Percentiles rank a stretch among this genome's conserved stretches.
Conservation (phyloP, 2,329 filamentous ascomycete species). For the Penicillium olsonii region DNA sequence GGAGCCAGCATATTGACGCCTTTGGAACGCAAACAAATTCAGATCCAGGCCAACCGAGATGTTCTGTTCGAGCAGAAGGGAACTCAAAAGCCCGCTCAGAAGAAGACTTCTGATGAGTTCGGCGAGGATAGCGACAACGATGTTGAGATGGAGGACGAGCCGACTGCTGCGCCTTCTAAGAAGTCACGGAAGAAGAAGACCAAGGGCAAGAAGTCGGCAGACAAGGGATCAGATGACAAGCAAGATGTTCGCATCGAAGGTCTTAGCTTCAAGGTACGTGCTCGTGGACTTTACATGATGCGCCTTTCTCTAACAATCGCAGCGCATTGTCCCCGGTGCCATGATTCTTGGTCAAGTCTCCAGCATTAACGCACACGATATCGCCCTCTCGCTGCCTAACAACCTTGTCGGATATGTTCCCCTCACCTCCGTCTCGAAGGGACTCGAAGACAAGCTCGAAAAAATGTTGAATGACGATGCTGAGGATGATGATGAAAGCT, state of each 20-base stretch:
- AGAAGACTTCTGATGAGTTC: conserved; percentile 53
- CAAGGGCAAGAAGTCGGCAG: conserved; percentile 54
- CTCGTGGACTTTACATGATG: background rate
- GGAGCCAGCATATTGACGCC: conserved; percentile 89
- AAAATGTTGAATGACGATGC: conserved; percentile 61
- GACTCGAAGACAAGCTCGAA: conserved; percentile 75
- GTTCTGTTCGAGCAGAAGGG: conserved; percentile 83
- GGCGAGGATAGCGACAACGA: conserved; percentile 59
- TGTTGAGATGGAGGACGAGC: conserved; percentile 52
- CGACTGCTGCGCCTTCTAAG: conserved; percentile 38
- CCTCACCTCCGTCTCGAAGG: conserved; percentile 85
- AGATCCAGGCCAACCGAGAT: conserved; percentile 88
- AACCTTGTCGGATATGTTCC: conserved; percentile 88
- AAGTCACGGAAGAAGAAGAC: conserved; percentile 42
- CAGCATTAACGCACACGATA: conserved; percentile 74
- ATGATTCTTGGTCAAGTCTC: conserved; percentile 84
- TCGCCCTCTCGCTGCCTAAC: conserved; percentile 84
- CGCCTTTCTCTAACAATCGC: conserved; percentile 36
- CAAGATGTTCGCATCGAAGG: conserved; percentile 74
- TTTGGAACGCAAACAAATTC: conserved; percentile 93
- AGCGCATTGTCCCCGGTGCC: conserved; percentile 83
- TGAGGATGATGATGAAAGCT: conserved; percentile 55
- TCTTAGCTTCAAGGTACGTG: conserved; percentile 79
- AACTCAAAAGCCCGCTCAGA: conserved; percentile 50
- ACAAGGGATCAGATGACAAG: conserved; percentile 51